These are phyloP conservation scores for Penicillium sp. DNA, from an alignment of 2,329 filamentous ascomycete genomes.

Conservation along the genomic window DNA sequence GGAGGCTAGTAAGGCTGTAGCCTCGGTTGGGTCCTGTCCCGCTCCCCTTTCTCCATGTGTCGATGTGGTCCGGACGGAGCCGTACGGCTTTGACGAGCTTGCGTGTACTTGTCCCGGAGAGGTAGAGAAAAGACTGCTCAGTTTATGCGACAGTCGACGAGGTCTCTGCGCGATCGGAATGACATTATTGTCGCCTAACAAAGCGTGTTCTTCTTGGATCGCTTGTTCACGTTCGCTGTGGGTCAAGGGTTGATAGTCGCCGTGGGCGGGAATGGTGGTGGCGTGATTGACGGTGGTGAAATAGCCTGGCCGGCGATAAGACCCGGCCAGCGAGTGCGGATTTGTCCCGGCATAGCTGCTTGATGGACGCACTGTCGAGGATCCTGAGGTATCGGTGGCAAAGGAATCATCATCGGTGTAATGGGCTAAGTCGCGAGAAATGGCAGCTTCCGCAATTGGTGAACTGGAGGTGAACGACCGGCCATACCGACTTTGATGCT, in stretches of 20 bases:
- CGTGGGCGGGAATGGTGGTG: slow-evolving; percentile 60
- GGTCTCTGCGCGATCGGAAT: slow-evolving; percentile 40
- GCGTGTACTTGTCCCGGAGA: slow-evolving; percentile 8
- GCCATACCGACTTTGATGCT: slow-evolving; percentile 32
- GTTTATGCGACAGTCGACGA: slow-evolving; percentile 25
- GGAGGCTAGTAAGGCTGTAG: slow-evolving; percentile 49
- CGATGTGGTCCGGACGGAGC: slow-evolving; percentile 1
- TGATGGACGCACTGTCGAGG: slow-evolving; percentile 43
- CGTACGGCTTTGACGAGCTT: slow-evolving; percentile 12
- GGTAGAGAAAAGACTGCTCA: slow-evolving; percentile 25
- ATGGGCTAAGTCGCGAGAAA: slow-evolving; percentile 67
- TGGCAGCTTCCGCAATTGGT: slow-evolving; percentile 65
- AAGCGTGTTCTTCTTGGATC: slow-evolving; percentile 58
- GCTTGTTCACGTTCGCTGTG: slow-evolving; percentile 56
- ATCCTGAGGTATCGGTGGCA: slow-evolving; percentile 42
- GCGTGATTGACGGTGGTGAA: slow-evolving; percentile 72
- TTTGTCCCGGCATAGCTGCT: slow-evolving; percentile 39
- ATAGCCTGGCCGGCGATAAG: slow-evolving; percentile 76
- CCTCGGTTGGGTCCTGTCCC: slow-evolving; percentile 40
- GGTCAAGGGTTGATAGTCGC: slow-evolving; percentile 48
- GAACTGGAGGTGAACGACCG: slow-evolving; percentile 59
- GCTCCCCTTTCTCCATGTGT: background rate
- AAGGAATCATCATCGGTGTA: slow-evolving; percentile 59
- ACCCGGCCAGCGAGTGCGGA: slow-evolving; percentile 57
- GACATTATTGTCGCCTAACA: slow-evolving; percentile 61